Conservation (phyloP, 352 stramenopile genomes). For the Globisporangium radiosum region DNA sequence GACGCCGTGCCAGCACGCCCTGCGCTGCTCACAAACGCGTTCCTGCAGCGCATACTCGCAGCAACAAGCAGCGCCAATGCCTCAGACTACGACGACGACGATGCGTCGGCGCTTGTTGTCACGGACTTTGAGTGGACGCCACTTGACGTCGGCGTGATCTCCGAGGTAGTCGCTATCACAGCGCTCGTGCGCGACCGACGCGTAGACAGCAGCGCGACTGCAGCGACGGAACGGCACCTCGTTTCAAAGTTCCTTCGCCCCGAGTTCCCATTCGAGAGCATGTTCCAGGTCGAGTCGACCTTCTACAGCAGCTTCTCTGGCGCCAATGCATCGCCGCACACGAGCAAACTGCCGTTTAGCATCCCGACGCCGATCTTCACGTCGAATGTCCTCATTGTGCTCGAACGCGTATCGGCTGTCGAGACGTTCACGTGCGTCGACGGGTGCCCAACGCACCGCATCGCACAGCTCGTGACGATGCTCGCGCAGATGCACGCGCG, state of each 20-base stretch:
- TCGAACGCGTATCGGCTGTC: slow-evolving; percentile 47
- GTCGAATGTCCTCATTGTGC: slow-evolving; percentile 63
- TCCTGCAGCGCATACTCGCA: slow-evolving; percentile 39
- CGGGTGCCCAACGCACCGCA: slow-evolving; percentile 46
- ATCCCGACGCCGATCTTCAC: slow-evolving; percentile 51
- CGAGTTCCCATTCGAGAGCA: slow-evolving; percentile 75
- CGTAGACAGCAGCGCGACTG: background rate
- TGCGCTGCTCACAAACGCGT: slow-evolving; percentile 38
- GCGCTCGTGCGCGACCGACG: slow-evolving; percentile 19
- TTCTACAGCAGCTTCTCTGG: slow-evolving; percentile 55
- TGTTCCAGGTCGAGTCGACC: slow-evolving; percentile 73
- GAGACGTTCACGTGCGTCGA: slow-evolving; percentile 53
- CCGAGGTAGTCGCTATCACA: slow-evolving; percentile 54
- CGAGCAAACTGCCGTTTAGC: slow-evolving; percentile 34
- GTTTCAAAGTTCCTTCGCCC: slow-evolving; percentile 74
- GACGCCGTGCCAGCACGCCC: slow-evolving; percentile 24
- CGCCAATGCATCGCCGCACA: slow-evolving; percentile 9
- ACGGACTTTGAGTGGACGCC: slow-evolving; percentile 44
- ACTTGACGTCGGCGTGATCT: slow-evolving; percentile 76
- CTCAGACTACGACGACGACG: slow-evolving; percentile 4
- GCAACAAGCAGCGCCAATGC: background rate
- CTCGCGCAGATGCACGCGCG: slow-evolving; percentile 61
- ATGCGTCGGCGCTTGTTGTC: slow-evolving; percentile 18
- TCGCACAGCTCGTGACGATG: slow-evolving; percentile 35
- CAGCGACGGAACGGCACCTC: slow-evolving; percentile 21